Base-by-base conservation (phyloP, 1,284 basidiomycete species). In the Inonotus obliquus region DNA sequence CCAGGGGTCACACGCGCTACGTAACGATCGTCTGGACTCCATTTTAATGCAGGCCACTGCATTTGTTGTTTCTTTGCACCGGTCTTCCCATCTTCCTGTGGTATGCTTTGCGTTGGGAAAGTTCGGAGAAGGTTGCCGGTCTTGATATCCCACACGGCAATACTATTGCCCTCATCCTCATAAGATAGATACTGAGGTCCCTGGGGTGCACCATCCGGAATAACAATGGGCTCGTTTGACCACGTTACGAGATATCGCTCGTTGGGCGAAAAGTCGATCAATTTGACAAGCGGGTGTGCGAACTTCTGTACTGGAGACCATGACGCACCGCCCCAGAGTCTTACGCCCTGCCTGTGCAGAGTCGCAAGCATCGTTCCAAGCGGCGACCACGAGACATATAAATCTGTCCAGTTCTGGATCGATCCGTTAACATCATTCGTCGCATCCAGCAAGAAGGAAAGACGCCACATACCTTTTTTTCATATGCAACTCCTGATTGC, bases 211-310 rank as follows among this genome's bases (percentile, higher is more conserved):
- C 87, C 88, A 66, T 93, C 90, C 44, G 91, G 89, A 39, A 96
- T 90, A 63, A 89, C 82, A 69, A 99, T 96, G 21, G 96, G 89
- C 69, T 98, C 94, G 69, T 95, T 91, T 7, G 97, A 98, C 94
- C 96, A 99, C 47, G 97, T 99, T 69, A 98, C 93, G 67, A 99
- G 79, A 78, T 97, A 99, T 67, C 93, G 89, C 76, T 99, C 97
- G 79, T 92, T 92, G 4, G 97, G 96, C 29, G 96, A 98, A 76
- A 99, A 99, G 77, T 98, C 96, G 71, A 99, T 89, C 52, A 99
- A 82, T 74, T 96, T 94, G 69, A 96, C 95, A 63, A 96, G 84
- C 10, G 96, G 95, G 76, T 99, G 97, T 37, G 94, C 93, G 73
- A 98, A 98, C 63, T 94, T 91, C 73, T 91, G 87, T 68, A 91